phyloP scores from a whole-genome alignment of 768 basidiomycete genomes.

The Rhodotorula babjevae region DNA sequence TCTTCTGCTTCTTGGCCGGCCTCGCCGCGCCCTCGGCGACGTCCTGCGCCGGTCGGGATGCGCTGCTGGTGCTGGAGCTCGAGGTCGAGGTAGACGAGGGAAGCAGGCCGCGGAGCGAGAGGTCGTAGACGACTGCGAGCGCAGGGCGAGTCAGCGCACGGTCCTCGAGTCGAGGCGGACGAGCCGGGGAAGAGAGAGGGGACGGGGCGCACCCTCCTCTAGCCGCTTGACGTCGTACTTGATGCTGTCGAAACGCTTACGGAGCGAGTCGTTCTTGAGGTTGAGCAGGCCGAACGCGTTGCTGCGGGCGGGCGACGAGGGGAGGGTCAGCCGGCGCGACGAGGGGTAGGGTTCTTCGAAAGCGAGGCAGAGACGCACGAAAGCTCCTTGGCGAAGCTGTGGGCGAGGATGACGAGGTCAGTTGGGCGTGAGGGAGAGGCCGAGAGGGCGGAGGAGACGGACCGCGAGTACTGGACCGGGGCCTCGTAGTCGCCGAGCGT shows the following conservation, averaged over 20 bases:
- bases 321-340: constrained; percentile 26
- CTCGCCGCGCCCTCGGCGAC: background rate
- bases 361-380: constrained; percentile 43
- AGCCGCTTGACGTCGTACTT: constrained; percentile 51
- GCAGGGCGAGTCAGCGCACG: no score
- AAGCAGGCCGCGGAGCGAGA: constrained; percentile 46
- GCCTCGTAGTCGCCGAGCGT: constrained; percentile 49
- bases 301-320: background rate
- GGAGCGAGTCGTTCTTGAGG: constrained; percentile 50
- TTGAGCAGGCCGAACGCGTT: constrained; percentile 45
- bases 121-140: constrained; percentile 47
- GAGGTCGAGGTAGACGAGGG: background rate
- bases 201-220: constrained; percentile 44
- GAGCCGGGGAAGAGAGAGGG: no score
- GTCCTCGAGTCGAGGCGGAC: background rate
- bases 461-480: constrained; percentile 47
- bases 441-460: background rate
- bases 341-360: no score
- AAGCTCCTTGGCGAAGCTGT: constrained; percentile 50
- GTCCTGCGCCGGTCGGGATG: no score
- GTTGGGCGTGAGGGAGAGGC: background rate
- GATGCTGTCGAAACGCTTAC: constrained; percentile 49
- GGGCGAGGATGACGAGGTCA: background rate
- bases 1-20: background rate
- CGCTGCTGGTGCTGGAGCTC: no score